Conservation (phyloP, 1,139 yeast genomes). For the Tardiomyces blankii region DNA sequence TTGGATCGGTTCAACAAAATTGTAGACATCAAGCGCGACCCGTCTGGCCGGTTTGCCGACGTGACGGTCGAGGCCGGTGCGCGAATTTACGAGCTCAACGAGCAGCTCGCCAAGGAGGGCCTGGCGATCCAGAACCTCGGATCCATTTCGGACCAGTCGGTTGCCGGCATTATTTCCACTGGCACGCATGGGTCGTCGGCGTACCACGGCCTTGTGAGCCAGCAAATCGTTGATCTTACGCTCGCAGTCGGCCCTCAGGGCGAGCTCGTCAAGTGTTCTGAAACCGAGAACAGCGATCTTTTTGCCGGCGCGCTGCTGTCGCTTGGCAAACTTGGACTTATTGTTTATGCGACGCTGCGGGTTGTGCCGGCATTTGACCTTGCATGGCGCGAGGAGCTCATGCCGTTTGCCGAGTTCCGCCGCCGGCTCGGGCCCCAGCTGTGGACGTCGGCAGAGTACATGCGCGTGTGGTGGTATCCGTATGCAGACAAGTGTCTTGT, state of each 20-base stretch:
- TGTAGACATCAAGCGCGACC: conserved; percentile 26
- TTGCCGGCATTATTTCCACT: conserved; percentile 90
- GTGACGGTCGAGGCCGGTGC: conserved; percentile 90
- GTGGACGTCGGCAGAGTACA: conserved; percentile 87
- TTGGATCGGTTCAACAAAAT: conserved; percentile 62
- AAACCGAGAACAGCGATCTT: conserved; percentile 52
- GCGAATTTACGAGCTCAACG: conserved; percentile 68
- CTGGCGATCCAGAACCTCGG: conserved; percentile 88
- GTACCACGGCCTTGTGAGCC: conserved; percentile 81
- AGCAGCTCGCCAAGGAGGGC: conserved; percentile 46
- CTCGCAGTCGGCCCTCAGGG: conserved; percentile 60
- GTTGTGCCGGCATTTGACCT: conserved; percentile 77
- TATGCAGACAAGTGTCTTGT: conserved; percentile 74
- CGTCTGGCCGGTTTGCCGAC: conserved; percentile 62
- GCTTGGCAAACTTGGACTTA: conserved; percentile 84
- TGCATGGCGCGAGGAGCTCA: conserved; percentile 71
- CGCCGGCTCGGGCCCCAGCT: conserved; percentile 47
- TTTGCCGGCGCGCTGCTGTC: conserved; percentile 82
- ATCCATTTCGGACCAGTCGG: conserved; percentile 85
- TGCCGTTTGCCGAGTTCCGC: conserved; percentile 62
- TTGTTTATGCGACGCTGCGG: conserved; percentile 79
- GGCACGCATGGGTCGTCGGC: conserved; percentile 97
- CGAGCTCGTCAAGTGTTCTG: conserved; percentile 57
- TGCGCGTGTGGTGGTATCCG: conserved; percentile 97
- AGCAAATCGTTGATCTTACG: conserved; percentile 71